A percentile compares a stretch with the other conserved stretches of the same genome.
Conservation (phyloP, 2,329 filamentous ascomycete genomes). For the Epichloe amarillans region DNA sequence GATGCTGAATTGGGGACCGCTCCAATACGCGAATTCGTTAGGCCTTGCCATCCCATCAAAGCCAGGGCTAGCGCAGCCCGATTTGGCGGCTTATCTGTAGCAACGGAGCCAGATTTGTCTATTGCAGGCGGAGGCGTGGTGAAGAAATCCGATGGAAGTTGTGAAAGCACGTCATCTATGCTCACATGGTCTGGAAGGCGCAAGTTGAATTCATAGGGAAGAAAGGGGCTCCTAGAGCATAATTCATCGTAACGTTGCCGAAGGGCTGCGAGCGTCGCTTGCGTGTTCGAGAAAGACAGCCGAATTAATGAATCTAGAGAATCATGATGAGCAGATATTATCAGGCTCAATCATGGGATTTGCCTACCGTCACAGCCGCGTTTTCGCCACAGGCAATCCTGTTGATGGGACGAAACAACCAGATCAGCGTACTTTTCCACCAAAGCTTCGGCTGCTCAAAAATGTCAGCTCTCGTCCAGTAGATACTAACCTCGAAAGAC, state of each 20-base stretch:
- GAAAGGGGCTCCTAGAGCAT: constrained; percentile 35
- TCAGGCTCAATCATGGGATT: too few relatives aligned
- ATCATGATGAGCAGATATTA: neutral
- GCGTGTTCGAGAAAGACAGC: constrained; percentile 49
- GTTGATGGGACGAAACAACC: constrained; percentile 61
- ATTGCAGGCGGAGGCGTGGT: constrained; percentile 23
- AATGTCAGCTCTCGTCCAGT: constrained; percentile 9
- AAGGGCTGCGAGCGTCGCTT: constrained; percentile 42
- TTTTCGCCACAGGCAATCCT: constrained; percentile 75
- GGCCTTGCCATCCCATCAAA: constrained; percentile 64
- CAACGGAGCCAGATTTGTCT: constrained; percentile 13
- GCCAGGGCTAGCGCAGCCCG: constrained; percentile 54
- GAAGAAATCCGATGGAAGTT: constrained; percentile 44
- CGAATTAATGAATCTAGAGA: constrained; percentile 44
- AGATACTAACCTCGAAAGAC: too few relatives aligned
- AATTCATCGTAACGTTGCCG: constrained; percentile 53
- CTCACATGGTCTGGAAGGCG: constrained; percentile 40
- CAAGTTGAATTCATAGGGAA: constrained; percentile 50
- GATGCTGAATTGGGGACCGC: constrained; percentile 59
- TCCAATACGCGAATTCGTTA: constrained; percentile 39
- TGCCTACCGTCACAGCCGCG: constrained; percentile 69
- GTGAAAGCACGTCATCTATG: constrained; percentile 33
- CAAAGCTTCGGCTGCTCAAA: constrained; percentile 43
- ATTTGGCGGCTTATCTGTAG: constrained; percentile 28
- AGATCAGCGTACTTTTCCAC: constrained; percentile 64